Percentiles rank a stretch among this genome's conserved stretches.
Evolutionary conservation across 2,329 filamentous ascomycete genomes (phyloP).

Genomic region (Didymella arachidicola): DNA sequence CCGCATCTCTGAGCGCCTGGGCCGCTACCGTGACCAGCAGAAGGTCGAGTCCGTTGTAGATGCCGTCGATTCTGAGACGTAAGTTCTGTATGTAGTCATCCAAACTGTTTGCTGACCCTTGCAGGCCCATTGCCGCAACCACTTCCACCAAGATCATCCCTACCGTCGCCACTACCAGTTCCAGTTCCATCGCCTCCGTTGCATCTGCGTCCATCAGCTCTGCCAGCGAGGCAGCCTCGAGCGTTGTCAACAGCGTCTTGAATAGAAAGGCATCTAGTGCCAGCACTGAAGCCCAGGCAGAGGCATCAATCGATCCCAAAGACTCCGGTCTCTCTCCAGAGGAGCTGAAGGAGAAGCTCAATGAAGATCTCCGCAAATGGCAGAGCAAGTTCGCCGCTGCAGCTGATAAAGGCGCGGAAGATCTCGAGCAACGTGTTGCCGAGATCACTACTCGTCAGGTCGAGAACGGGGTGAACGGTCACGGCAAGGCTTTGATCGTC

Average conservation of each 20-base stretch:
- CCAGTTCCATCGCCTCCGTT: slow-evolving; percentile 26
- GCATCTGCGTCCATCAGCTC: slow-evolving; percentile 32
- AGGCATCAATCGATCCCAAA: slow-evolving; percentile 28
- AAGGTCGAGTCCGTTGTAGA: slow-evolving; percentile 67
- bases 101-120: slow-evolving; percentile 4
- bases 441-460: slow-evolving; percentile 79
- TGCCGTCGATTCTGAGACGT: slow-evolving; percentile 56
- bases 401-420: slow-evolving; percentile 81
- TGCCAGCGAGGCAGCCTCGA: slow-evolving; percentile 38
- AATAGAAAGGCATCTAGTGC: slow-evolving; percentile 36
- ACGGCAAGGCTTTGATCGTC: slow-evolving; percentile 71
- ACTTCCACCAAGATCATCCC: slow-evolving; percentile 31
- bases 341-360: slow-evolving; percentile 67
- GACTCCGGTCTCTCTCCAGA: slow-evolving; percentile 39
- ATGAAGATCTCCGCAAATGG: slow-evolving; percentile 82
- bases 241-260: slow-evolving; percentile 42
- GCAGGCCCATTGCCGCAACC: slow-evolving; percentile 23
- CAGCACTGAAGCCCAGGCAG: slow-evolving; percentile 27
- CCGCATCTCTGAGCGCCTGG: slow-evolving; percentile 88
- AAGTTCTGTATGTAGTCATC: slow-evolving; percentile 15
- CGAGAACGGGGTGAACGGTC: slow-evolving; percentile 68
- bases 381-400: slow-evolving; percentile 86
- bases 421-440: slow-evolving; percentile 67
- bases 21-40: slow-evolving; percentile 73
- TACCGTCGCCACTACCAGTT: slow-evolving; percentile 25